Conservation (phyloP, 306 rosid genomes). For the Clitoria ternatea region DNA sequence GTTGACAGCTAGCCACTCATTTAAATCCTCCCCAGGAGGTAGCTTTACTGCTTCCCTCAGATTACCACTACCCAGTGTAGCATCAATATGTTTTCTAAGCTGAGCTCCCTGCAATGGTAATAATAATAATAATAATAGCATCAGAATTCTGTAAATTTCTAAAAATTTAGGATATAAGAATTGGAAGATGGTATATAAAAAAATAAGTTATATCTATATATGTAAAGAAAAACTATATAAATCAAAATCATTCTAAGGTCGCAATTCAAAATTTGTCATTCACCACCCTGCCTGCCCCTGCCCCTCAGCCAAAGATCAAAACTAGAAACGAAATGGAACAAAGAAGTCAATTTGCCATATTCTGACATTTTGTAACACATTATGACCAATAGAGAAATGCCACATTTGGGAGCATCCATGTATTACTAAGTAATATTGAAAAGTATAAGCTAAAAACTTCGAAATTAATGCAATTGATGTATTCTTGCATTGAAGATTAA, state of each 20-base stretch:
- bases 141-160: not conserved
- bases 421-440: constrained; percentile 8
- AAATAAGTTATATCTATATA: not conserved
- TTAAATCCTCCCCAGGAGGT: constrained; percentile 97
- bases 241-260: not conserved
- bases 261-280: not conserved
- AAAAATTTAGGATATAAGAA: not conserved
- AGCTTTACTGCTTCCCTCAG: constrained; percentile 99
- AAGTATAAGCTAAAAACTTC: not conserved
- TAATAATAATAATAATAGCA: not conserved
- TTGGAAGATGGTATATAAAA: not conserved
- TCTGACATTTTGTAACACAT: not conserved
- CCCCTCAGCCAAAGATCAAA: not conserved
- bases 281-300: not conserved
- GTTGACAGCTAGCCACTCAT: constrained; percentile 99
- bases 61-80: constrained; percentile 95
- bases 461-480: constrained; percentile 14
- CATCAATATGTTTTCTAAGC: constrained; percentile 96
- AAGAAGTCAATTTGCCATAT: not conserved
- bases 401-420: not conserved
- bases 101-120: constrained; percentile 87
- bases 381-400: not conserved
- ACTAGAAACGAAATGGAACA: not conserved
- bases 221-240: not conserved
- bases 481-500: not conserved